These are phyloP conservation scores for Primulina eburnea DNA, from an alignment of 257 asterid species.

Conservation along the genomic window DNA sequence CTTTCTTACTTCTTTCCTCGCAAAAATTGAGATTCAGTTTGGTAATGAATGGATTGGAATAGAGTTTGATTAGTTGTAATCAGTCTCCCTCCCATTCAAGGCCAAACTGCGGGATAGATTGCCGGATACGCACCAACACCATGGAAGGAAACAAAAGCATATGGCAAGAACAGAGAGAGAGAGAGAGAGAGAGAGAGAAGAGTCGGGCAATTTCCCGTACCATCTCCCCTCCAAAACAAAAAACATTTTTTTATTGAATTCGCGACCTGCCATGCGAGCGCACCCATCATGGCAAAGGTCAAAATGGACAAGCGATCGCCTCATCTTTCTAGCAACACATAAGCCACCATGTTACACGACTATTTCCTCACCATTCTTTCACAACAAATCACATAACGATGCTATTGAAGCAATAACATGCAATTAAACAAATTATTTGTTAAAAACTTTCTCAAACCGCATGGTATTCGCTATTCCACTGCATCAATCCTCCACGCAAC, in stretches of 20 bases:
- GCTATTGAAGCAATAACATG: too few relatives aligned
- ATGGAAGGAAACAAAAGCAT: not conserved
- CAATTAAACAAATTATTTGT: too few relatives aligned
- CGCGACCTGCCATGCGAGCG: not conserved
- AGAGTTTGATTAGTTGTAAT: not conserved
- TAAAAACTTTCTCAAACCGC: too few relatives aligned
- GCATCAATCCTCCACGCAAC: too few relatives aligned
- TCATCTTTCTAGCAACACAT: too few relatives aligned
- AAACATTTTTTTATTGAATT: not conserved
- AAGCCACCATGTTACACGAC: too few relatives aligned
- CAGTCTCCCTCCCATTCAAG: not conserved
- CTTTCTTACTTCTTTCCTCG: not conserved
- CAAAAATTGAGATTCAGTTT: not conserved
- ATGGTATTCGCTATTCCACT: too few relatives aligned
- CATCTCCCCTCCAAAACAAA: not conserved
- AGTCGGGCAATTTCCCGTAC: not conserved
- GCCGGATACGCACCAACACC: not conserved
- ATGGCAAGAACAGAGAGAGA: not conserved
- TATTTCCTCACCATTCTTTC: too few relatives aligned
- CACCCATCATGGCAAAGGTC: not conserved
- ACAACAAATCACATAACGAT: too few relatives aligned
- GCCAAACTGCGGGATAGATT: not conserved
- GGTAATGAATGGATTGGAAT: not conserved
- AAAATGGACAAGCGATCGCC: too few relatives aligned
- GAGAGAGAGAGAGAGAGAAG: not conserved